A percentile compares a stretch with the other conserved stretches of the same genome.
Conservation (phyloP, 2,329 filamentous ascomycete species). For the Knoxdaviesia capensis region DNA sequence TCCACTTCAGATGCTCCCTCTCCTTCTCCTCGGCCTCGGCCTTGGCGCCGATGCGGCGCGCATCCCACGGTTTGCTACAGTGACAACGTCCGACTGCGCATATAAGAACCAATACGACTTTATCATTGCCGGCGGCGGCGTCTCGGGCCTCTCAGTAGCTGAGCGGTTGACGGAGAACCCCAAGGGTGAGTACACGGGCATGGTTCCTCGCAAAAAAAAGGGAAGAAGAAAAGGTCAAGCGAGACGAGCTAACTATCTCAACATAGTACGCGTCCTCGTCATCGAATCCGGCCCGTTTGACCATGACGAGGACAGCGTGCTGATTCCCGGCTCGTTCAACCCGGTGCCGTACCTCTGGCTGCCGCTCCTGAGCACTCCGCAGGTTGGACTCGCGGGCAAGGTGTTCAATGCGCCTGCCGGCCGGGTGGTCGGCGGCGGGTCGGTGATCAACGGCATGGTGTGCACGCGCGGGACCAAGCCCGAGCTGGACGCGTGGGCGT, state of each 20-base stretch:
- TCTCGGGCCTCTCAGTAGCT: constrained; percentile 15
- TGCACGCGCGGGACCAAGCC: constrained; percentile 15
- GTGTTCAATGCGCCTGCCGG: constrained; percentile 8
- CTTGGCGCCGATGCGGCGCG: background rate
- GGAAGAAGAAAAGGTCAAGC: background rate
- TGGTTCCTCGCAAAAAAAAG: no score
- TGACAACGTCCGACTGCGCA: constrained; percentile 1
- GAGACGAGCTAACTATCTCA: background rate
- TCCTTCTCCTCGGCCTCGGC: background rate
- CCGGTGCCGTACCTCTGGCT: constrained; percentile 12
- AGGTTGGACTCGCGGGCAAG: constrained; percentile 9
- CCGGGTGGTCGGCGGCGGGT: constrained; percentile 17
- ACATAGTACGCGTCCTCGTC: constrained; percentile 10
- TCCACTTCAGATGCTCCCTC: background rate
- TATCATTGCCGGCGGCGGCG: constrained; percentile 15
- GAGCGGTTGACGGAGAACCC: constrained; percentile 15
- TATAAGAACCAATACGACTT: constrained; percentile 10
- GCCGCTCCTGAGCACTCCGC: constrained; percentile 8
- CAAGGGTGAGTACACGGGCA: constrained; percentile 6
- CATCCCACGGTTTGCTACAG: constrained; percentile 1
- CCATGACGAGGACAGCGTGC: constrained; percentile 9
- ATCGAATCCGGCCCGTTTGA: constrained; percentile 11
- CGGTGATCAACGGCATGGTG: constrained; percentile 18
- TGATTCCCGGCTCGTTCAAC: constrained; percentile 11
- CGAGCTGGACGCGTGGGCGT: constrained; percentile 22